Percentiles rank a stretch among this genome's conserved stretches.
phyloP scores from a whole-genome alignment of 2,329 filamentous ascomycete species.

The Alternaria alternata region DNA sequence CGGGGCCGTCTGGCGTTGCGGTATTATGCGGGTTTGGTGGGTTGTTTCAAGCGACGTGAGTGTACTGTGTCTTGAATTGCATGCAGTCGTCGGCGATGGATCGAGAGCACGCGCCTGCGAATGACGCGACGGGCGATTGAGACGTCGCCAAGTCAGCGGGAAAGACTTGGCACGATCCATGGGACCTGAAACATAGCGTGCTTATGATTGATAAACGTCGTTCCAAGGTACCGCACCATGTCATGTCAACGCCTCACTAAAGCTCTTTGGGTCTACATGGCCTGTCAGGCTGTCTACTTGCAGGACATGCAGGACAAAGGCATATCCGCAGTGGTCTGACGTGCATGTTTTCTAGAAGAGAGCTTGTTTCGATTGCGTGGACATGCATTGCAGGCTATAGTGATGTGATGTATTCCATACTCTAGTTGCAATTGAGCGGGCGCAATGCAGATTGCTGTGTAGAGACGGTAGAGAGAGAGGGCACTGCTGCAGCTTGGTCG shows the following conservation, averaged over 20 bases:
- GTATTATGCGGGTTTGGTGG: conserved; percentile 21
- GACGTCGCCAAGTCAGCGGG: conserved; percentile 20
- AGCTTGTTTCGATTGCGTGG: conserved; percentile 20
- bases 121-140: conserved; percentile 29
- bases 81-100: background rate
- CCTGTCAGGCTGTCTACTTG: conserved; percentile 12
- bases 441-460: background rate
- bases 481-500: background rate
- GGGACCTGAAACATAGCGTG: conserved; percentile 39
- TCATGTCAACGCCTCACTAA: conserved; percentile 17
- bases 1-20: conserved; percentile 9
- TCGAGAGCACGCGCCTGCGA: conserved; percentile 14
- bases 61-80: background rate
- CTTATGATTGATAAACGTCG: conserved; percentile 30
- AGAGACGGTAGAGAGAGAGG: background rate
- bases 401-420: background rate
- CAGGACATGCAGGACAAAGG: conserved; percentile 13
- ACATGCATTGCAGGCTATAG: conserved; percentile 3
- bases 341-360: conserved; percentile 14
- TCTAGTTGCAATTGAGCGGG: background rate
- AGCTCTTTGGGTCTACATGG: conserved; percentile 3
- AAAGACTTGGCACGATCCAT: conserved; percentile 14
- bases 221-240: conserved; percentile 18
- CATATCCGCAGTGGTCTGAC: conserved; percentile 14
- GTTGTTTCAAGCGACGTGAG: conserved; percentile 38